Conservation (phyloP, 345 rosid genomes). For the Moricandia arvensis region DNA sequence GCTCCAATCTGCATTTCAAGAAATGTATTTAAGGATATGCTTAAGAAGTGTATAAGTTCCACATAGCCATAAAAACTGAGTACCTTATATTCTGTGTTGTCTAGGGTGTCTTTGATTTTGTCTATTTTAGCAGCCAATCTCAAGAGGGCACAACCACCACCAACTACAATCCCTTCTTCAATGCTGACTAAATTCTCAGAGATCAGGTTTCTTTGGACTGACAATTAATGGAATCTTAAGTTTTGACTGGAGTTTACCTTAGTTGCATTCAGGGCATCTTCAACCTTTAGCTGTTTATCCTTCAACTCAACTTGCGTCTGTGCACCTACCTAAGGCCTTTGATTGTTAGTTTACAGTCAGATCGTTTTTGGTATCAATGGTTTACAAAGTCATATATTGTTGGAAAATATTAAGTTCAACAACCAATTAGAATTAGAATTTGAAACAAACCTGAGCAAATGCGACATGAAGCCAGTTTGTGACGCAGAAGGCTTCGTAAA, state of each 20-base stretch:
- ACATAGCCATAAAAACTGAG: background rate
- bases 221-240: background rate
- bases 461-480: no score
- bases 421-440: no score
- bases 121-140: slow-evolving; percentile 73
- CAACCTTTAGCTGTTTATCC: slow-evolving; percentile 82
- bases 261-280: slow-evolving; percentile 94
- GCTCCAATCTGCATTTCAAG: slow-evolving; percentile 69
- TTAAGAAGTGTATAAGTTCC: background rate
- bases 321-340: slow-evolving; percentile 71
- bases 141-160: slow-evolving; percentile 87
- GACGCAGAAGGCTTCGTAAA: no score
- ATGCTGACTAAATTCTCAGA: slow-evolving; percentile 62
- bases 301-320: slow-evolving; percentile 86
- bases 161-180: slow-evolving; percentile 93
- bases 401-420: no score
- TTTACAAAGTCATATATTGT: slow-evolving; percentile 40
- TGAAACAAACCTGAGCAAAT: no score
- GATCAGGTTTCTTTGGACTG: slow-evolving; percentile 28
- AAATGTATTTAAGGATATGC: background rate
- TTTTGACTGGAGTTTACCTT: slow-evolving; percentile 52
- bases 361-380: background rate
- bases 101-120: slow-evolving; percentile 57
- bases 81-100: slow-evolving; percentile 85
- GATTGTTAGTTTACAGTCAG: slow-evolving; percentile 17